Evolutionary conservation across 305 asterid genomes (phyloP).

Genomic region (Monarda citriodora): DNA sequence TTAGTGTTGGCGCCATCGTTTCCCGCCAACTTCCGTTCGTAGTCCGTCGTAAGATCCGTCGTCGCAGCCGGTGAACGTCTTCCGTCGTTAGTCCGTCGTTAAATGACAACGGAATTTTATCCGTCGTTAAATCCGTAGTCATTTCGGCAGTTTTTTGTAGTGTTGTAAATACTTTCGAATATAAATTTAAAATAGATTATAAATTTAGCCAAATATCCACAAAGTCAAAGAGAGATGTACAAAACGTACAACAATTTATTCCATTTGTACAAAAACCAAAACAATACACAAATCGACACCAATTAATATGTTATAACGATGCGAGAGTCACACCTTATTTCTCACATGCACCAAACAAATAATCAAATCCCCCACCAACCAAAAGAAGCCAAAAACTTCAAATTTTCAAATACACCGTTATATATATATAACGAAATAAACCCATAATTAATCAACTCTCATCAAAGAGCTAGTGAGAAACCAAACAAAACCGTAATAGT

Average conservation of each 20-base stretch:
- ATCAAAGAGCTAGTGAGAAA: constrained; percentile 32
- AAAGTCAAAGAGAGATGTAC: background rate
- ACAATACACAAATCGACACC: constrained; percentile 17
- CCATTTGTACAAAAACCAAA: constrained; percentile 21
- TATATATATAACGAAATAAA: background rate
- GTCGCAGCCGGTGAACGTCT: no score
- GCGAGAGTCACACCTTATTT: constrained; percentile 2
- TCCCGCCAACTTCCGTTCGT: no score
- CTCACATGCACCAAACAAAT: constrained; percentile 24
- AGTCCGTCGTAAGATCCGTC: no score
- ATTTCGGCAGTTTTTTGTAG: no score
- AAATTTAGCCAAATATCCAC: no score
- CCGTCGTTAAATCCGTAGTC: no score
- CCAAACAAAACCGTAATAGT: constrained; percentile 41
- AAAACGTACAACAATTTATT: constrained; percentile 22
- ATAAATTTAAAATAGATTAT: no score
- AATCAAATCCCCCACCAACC: constrained; percentile 14
- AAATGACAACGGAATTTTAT: no score
- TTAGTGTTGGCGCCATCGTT: no score
- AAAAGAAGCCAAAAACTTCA: constrained; percentile 29
- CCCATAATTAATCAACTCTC: constrained; percentile 16
- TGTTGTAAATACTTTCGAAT: no score
- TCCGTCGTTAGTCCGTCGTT: no score
- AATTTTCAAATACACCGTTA: constrained; percentile 1
- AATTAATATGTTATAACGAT: constrained; percentile 4